Evolutionary conservation across 768 basidiomycete genomes (phyloP).

Genomic region (Leccinum variicolor): DNA sequence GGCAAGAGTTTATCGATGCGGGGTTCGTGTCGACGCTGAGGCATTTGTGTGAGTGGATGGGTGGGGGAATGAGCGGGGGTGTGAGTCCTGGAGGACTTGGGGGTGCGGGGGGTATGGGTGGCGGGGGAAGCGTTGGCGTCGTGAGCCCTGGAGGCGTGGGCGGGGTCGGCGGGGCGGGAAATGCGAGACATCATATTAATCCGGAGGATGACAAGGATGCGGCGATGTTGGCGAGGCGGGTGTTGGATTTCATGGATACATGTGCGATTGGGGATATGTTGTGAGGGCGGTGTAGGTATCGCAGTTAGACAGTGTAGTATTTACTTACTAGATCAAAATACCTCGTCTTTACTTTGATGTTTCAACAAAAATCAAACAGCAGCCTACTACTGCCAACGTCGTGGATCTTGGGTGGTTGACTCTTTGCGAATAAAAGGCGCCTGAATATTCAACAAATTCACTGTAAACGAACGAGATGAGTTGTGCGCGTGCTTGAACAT

Average conservation of each 20-base stretch:
- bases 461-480: too few species aligned
- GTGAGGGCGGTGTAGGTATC: constrained; percentile 3
- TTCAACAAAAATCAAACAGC: too few species aligned
- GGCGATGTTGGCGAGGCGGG: constrained; percentile 50
- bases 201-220: constrained; percentile 63
- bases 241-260: constrained; percentile 48
- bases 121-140: constrained; percentile 3
- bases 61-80: constrained; percentile 14
- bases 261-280: constrained; percentile 22
- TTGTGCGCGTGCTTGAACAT: too few species aligned
- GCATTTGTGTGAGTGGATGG: constrained; percentile 40
- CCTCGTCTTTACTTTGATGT: too few species aligned
- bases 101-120: not conserved
- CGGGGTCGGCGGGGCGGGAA: not conserved
- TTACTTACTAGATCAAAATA: too few species aligned
- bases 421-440: too few species aligned
- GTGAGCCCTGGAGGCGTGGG: not conserved
- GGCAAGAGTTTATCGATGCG: constrained; percentile 39
- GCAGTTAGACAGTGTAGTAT: not conserved
- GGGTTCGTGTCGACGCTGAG: constrained; percentile 44
- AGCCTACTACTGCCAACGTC: too few species aligned
- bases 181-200: constrained; percentile 32
- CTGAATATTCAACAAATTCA: too few species aligned
- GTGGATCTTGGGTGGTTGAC: too few species aligned
- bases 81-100: constrained; percentile 30